Evolutionary conservation across 306 rosid species (phyloP).

Genomic region (Prinsepia uniflora): DNA sequence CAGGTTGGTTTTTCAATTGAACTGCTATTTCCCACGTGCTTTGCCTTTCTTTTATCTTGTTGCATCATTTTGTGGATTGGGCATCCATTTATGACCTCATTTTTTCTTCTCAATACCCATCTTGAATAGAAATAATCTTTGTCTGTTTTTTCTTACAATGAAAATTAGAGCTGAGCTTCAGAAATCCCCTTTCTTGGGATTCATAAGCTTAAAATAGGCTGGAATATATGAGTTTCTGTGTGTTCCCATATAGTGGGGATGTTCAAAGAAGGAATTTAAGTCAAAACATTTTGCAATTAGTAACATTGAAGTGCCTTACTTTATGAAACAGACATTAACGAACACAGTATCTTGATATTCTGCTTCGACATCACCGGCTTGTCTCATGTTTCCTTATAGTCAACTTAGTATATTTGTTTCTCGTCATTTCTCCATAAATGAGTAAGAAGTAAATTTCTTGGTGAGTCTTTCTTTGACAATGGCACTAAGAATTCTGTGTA

Average conservation of each 20-base stretch:
- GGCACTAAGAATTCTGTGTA: neutral
- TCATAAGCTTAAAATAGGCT: neutral
- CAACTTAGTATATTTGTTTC: neutral
- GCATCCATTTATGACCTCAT: neutral
- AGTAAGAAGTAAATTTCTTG: neutral
- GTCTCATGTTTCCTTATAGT: neutral
- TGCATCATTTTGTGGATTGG: neutral
- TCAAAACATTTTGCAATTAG: neutral
- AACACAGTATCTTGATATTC: neutral
- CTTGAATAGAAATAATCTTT: neutral
- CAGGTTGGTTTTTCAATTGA: conserved; percentile 7
- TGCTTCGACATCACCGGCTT: neutral
- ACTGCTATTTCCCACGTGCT: neutral
- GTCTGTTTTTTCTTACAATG: neutral
- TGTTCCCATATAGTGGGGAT: neutral
- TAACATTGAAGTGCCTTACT: neutral
- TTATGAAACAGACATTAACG: neutral
- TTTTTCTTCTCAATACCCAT: neutral
- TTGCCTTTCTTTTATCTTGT: neutral
- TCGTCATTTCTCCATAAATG: neutral
- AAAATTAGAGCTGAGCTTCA: neutral
- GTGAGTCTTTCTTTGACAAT: neutral
- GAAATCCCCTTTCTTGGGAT: neutral
- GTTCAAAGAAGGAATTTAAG: neutral
- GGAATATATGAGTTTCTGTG: neutral